Percentiles rank a stretch among this genome's conserved stretches.
Evolutionary conservation across 805 yeast species (phyloP).

Genomic region (Saturnispora zaruensis): DNA sequence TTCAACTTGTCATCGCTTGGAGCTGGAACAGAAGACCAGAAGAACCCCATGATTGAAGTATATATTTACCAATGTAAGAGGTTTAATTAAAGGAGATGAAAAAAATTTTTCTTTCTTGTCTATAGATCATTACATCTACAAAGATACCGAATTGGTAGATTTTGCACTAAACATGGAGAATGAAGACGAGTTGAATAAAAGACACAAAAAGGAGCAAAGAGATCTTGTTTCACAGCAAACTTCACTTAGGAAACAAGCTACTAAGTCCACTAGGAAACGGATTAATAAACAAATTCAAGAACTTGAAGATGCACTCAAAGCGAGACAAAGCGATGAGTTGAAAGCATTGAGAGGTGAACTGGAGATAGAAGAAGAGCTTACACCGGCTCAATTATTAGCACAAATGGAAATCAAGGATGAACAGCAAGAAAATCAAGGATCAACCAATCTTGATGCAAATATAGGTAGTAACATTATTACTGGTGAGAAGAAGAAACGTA

Average conservation of each 20-base stretch:
- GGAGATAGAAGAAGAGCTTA: constrained; percentile 37
- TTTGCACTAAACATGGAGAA: constrained; percentile 22
- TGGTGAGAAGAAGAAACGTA: constrained; percentile 37
- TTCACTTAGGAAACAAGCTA: constrained; percentile 73
- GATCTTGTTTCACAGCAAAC: constrained; percentile 63
- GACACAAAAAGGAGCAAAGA: constrained; percentile 62
- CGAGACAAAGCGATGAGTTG: constrained; percentile 48
- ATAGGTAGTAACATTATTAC: constrained; percentile 1
- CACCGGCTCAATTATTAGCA: constrained; percentile 62
- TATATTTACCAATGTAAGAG: neutral
- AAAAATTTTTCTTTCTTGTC: neutral
- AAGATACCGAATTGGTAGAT: neutral
- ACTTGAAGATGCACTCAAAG: constrained; percentile 48
- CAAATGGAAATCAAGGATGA: constrained; percentile 32
- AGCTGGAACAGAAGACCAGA: constrained; percentile 52
- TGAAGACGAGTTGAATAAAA: constrained; percentile 42
- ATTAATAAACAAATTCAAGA: constrained; percentile 51
- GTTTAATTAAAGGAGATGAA: neutral
- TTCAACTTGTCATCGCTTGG: neutral
- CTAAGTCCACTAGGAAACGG: constrained; percentile 67
- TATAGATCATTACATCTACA: neutral
- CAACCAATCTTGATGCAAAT: neutral
- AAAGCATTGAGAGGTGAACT: constrained; percentile 24
- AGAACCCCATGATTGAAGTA: constrained; percentile 58
- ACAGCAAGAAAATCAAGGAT: constrained; percentile 2